These are phyloP conservation scores for Lactarius hatsudake DNA, from an alignment of 768 basidiomycete genomes.

Conservation along the genomic window DNA sequence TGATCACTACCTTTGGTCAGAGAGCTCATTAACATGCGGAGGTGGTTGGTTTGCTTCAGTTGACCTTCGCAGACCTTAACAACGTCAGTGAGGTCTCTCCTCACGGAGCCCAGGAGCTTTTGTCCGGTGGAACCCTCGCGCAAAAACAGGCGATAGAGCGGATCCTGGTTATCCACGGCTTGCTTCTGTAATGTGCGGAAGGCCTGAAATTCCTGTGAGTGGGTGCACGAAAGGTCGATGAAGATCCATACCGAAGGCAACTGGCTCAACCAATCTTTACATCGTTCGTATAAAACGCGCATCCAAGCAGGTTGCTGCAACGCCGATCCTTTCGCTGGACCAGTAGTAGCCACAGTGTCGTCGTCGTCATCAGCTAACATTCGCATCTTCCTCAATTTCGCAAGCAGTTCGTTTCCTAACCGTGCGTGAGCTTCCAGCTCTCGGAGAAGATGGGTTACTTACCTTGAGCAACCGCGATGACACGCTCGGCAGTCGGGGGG, in stretches of 20 bases:
- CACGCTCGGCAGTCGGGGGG: constrained; percentile 86
- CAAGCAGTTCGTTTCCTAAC: constrained; percentile 75
- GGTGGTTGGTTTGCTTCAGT: constrained; percentile 93
- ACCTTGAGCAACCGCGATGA: constrained; percentile 93
- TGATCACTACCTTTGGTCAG: constrained; percentile 73
- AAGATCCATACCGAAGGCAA: constrained; percentile 63
- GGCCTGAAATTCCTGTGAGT: constrained; percentile 42
- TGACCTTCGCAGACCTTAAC: constrained; percentile 82
- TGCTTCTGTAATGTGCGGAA: constrained; percentile 65
- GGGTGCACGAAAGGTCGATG: not conserved
- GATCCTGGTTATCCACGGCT: constrained; percentile 70
- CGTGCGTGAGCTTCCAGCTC: constrained; percentile 10
- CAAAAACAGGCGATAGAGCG: constrained; percentile 83
- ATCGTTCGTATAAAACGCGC: constrained; percentile 77
- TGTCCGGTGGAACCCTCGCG: constrained; percentile 82
- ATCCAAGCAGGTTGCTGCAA: constrained; percentile 94
- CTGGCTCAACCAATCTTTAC: constrained; percentile 76
- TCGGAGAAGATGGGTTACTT: constrained; percentile 25
- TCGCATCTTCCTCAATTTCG: constrained; percentile 91
- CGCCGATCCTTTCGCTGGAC: constrained; percentile 59
- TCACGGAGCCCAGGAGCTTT: constrained; percentile 75
- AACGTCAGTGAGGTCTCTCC: constrained; percentile 77
- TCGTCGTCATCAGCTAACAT: constrained; percentile 86
- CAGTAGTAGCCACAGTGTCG: constrained; percentile 46
- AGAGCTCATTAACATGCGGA: constrained; percentile 86